Evolutionary conservation across 176 grass and related monocot genomes (phyloP).

Genomic region (Tillandsia fasciculata): DNA sequence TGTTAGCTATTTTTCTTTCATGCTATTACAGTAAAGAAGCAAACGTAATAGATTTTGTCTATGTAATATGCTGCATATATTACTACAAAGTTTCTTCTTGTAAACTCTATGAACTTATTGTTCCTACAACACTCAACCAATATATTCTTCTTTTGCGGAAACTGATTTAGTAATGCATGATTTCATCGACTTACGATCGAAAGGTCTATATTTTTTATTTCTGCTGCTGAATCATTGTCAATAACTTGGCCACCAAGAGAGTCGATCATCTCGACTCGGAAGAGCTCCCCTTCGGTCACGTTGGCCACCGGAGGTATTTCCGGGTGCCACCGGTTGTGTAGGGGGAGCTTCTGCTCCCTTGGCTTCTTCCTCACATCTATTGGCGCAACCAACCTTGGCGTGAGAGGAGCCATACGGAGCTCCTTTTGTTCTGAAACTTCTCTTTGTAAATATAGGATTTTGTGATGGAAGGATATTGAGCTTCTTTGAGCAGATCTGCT

Average conservation of each 20-base stretch:
- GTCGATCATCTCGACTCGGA: slow-evolving; percentile 79
- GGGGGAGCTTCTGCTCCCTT: slow-evolving; percentile 65
- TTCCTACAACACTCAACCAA: not conserved
- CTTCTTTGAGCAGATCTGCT: too few species aligned
- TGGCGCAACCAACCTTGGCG: slow-evolving; percentile 59
- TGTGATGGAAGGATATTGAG: too few species aligned
- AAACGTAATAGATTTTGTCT: too few species aligned
- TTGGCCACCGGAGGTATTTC: slow-evolving; percentile 73
- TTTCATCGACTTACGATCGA: slow-evolving; percentile 38
- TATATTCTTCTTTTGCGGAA: not conserved
- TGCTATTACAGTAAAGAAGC: too few species aligned
- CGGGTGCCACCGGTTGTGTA: slow-evolving; percentile 85
- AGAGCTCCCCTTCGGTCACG: slow-evolving; percentile 70
- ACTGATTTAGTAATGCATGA: not conserved
- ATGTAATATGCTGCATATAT: too few species aligned
- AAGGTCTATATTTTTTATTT: slow-evolving; percentile 63
- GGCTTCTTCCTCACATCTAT: slow-evolving; percentile 84
- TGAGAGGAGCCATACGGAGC: slow-evolving; percentile 48
- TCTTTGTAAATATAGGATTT: too few species aligned
- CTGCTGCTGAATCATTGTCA: slow-evolving; percentile 69
- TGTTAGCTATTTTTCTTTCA: too few species aligned
- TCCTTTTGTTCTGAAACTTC: too few species aligned
- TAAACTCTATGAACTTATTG: too few species aligned
- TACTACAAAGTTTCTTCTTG: too few species aligned
- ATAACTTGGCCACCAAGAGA: slow-evolving; percentile 52